Evolutionary conservation across 2,329 filamentous ascomycete species (phyloP).

Genomic region (Zasmidium citrigriseum): DNA sequence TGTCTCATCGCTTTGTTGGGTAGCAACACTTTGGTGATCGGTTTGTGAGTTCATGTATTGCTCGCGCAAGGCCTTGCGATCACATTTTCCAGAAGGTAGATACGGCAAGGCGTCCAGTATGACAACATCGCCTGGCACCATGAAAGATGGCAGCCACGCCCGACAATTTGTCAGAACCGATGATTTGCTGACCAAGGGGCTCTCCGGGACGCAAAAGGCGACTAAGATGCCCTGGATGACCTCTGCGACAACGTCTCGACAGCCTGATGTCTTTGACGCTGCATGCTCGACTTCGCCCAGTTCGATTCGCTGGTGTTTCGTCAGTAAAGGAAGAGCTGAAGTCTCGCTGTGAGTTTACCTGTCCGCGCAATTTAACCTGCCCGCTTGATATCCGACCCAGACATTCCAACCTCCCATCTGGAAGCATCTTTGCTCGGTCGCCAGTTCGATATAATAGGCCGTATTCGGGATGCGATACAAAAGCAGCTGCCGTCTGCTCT

Average conservation of each 20-base stretch:
- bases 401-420: conserved; percentile 75
- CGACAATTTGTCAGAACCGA: conserved; percentile 62
- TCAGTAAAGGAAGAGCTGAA: conserved; percentile 69
- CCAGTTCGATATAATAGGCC: conserved; percentile 81
- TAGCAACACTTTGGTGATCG: conserved; percentile 29
- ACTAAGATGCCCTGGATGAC: conserved; percentile 71
- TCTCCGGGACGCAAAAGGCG: conserved; percentile 67
- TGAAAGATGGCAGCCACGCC: conserved; percentile 77
- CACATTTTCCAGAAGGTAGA: conserved; percentile 80
- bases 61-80: conserved; percentile 64
- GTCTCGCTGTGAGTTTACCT: conserved; percentile 60
- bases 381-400: conserved; percentile 76
- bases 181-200: conserved; percentile 37
- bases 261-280: conserved; percentile 60
- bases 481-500: conserved; percentile 71
- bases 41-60: conserved; percentile 47
- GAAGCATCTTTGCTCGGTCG: conserved; percentile 71
- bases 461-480: conserved; percentile 64
- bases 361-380: conserved; percentile 84
- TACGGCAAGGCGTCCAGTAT: conserved; percentile 67
- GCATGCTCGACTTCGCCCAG: conserved; percentile 66
- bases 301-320: conserved; percentile 55
- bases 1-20: conserved; percentile 6
- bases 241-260: conserved; percentile 66
- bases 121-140: conserved; percentile 77